phyloP scores from a whole-genome alignment of 2,329 filamentous ascomycete genomes.

The Claviceps sp. region DNA sequence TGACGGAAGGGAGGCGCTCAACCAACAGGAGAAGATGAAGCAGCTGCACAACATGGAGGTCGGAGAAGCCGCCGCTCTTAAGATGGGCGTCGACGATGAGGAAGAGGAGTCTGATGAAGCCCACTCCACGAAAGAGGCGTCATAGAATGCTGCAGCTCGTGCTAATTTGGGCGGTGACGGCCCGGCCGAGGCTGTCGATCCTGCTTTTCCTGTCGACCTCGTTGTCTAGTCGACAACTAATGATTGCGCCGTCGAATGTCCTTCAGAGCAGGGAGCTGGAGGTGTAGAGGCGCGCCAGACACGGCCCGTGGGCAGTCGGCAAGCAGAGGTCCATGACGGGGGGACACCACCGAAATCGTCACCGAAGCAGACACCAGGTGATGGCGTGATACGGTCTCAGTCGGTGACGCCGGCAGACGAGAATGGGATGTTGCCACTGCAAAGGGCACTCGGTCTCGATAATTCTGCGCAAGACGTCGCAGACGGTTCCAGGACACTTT shows the following conservation, averaged over 20 bases:
- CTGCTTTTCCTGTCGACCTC: too few species aligned
- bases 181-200: too few species aligned
- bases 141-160: conserved; percentile 17
- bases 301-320: neutral
- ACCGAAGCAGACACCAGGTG: neutral
- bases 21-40: conserved; percentile 34
- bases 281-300: neutral
- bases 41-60: conserved; percentile 47
- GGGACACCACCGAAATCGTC: too few species aligned
- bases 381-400: neutral
- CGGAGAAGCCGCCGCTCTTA: conserved; percentile 40
- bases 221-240: too few species aligned
- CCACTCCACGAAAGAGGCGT: conserved; percentile 14
- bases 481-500: neutral
- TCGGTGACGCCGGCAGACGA: too few species aligned
- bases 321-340: too few species aligned
- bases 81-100: conserved; percentile 24
- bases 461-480: neutral
- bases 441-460: neutral
- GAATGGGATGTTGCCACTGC: neutral
- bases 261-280: neutral
- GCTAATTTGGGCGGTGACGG: neutral
- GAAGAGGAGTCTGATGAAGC: conserved; percentile 22
- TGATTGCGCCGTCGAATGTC: too few species aligned
- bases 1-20: conserved; percentile 28